These are phyloP conservation scores for Gamarada debralockiae DNA, from an alignment of 495 filamentous ascomycete genomes.

Conservation along the genomic window DNA sequence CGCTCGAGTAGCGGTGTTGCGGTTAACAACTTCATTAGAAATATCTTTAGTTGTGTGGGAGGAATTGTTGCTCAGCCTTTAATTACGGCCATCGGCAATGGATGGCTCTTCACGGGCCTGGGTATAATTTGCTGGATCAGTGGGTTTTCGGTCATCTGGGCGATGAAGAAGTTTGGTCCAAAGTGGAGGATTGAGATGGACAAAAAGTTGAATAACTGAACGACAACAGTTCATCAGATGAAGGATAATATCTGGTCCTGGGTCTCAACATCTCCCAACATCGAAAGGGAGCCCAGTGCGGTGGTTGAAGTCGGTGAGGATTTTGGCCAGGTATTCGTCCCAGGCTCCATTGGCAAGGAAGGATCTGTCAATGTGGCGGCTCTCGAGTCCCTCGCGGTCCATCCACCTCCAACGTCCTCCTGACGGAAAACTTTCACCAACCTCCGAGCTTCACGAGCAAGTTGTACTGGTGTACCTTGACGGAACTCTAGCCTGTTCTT, in stretches of 20 bases:
- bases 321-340: too few species aligned
- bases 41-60: conserved; percentile 80
- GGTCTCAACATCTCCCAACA: background rate
- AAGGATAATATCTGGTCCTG: background rate
- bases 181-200: conserved; percentile 71
- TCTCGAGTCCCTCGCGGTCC: background rate
- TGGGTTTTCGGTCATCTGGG: conserved; percentile 53
- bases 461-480: too few species aligned
- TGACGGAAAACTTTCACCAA: background rate
- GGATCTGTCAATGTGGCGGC: conserved; percentile 2
- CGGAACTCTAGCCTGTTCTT: too few species aligned
- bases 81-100: conserved; percentile 78
- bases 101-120: conserved; percentile 84
- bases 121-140: conserved; percentile 57
- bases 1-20: conserved; percentile 74
- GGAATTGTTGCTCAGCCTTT: conserved; percentile 70
- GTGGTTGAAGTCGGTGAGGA: background rate
- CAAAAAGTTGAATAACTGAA: conserved; percentile 27
- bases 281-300: background rate
- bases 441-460: conserved; percentile 9
- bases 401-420: background rate
- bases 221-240: background rate
- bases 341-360: background rate
- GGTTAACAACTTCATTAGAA: conserved; percentile 81
- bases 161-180: conserved; percentile 61